A percentile compares a stretch with the other conserved stretches of the same genome.
phyloP scores from a whole-genome alignment of 371 early-diverging fungal genomes.

The Rozella allomycis region DNA sequence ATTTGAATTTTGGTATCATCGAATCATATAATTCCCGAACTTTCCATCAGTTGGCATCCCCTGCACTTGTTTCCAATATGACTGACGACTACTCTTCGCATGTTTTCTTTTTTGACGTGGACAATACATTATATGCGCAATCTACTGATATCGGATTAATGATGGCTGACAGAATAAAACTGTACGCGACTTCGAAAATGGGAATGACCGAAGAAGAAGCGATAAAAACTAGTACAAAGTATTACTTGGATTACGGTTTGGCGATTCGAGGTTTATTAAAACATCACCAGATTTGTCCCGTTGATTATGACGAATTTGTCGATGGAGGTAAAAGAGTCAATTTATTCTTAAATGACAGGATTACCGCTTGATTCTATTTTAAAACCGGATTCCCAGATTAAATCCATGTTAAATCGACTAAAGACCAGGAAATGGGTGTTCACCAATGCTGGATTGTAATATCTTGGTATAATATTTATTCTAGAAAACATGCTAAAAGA shows the following conservation, averaged over 20 bases:
- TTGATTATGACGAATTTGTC: constrained; percentile 40
- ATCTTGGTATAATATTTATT: background rate
- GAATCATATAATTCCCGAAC: no score
- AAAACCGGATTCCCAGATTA: constrained; percentile 32
- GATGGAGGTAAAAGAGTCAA: constrained; percentile 21
- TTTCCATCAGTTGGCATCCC: no score
- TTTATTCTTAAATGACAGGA: no score
- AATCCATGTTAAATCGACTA: constrained; percentile 33
- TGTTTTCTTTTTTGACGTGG: constrained; percentile 64
- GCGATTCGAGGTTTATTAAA: constrained; percentile 48
- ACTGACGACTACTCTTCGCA: no score
- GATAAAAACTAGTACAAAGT: constrained; percentile 23
- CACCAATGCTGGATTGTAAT: constrained; percentile 46
- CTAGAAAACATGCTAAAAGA: constrained; percentile 37
- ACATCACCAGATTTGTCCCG: constrained; percentile 40
- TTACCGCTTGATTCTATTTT: constrained; percentile 44
- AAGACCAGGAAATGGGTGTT: constrained; percentile 52
- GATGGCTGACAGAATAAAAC: constrained; percentile 39
- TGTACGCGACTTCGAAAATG: constrained; percentile 16
- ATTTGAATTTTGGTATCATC: no score
- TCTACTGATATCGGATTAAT: constrained; percentile 27
- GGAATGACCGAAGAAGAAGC: constrained; percentile 27
- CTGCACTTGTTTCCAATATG: no score
- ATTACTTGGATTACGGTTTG: constrained; percentile 46
- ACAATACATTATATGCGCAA: constrained; percentile 54